Conservation (phyloP, 2,329 filamentous ascomycete genomes). For the Fusarium brevicatenulatum region DNA sequence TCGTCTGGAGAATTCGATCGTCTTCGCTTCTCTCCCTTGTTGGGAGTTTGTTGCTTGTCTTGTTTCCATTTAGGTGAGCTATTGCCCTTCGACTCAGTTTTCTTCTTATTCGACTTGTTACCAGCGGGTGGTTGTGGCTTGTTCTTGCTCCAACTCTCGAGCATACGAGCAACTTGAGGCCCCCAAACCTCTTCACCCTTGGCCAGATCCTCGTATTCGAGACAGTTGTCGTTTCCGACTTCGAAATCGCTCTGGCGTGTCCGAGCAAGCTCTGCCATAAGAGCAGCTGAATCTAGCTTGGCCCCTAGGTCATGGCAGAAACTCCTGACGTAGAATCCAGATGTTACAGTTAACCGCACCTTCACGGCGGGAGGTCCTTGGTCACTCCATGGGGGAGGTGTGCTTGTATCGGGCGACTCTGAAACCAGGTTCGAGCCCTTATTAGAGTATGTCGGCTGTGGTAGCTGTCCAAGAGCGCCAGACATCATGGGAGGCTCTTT, state of each 20-base stretch:
- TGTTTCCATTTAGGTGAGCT: conserved; percentile 26
- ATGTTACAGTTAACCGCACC: conserved; percentile 91
- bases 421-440: conserved; percentile 66
- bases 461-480: conserved; percentile 63
- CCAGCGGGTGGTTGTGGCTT: conserved; percentile 34
- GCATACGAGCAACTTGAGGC: conserved; percentile 70
- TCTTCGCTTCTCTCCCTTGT: conserved; percentile 45
- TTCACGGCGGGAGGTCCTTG: conserved; percentile 79
- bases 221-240: conserved; percentile 73
- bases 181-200: conserved; percentile 86
- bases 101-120: conserved; percentile 39
- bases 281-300: conserved; percentile 80
- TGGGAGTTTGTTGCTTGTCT: conserved; percentile 18
- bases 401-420: conserved; percentile 56
- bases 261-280: conserved; percentile 87
- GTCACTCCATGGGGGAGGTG: conserved; percentile 66
- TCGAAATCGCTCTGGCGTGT: conserved; percentile 84
- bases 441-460: conserved; percentile 53
- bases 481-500: conserved; percentile 64
- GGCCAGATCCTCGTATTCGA: conserved; percentile 81
- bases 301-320: conserved; percentile 91
- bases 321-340: conserved; percentile 95
- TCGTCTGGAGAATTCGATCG: conserved; percentile 43
- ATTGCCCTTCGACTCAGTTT: conserved; percentile 20
- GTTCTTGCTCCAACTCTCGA: conserved; percentile 55